A percentile compares a stretch with the other conserved stretches of the same genome.
These are phyloP conservation scores for Prunus davidiana DNA, from an alignment of 306 rosid species.

Conservation along the genomic window DNA sequence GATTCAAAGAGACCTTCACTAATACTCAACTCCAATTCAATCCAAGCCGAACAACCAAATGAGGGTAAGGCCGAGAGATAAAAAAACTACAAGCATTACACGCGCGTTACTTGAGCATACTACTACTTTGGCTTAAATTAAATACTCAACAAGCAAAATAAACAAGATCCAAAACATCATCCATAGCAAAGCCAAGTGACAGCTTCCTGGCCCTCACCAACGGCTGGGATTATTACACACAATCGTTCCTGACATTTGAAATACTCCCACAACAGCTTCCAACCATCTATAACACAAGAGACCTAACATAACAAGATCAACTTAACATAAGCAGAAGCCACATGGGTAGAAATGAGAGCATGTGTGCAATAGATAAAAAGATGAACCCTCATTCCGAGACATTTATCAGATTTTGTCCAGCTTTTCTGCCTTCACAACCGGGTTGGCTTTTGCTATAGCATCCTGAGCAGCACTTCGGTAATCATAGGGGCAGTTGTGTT, in stretches of 20 bases:
- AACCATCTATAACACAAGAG: constrained; percentile 7
- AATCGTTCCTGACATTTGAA: constrained; percentile 2
- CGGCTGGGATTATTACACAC: constrained; percentile 5
- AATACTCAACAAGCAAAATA: background rate
- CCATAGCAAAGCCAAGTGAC: constrained; percentile 1
- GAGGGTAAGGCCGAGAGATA: background rate
- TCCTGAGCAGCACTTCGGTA: constrained; percentile 29
- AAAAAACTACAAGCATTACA: background rate
- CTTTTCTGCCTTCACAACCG: constrained; percentile 41
- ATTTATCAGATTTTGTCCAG: constrained; percentile 34
- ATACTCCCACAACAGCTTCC: constrained; percentile 17
- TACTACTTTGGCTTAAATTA: background rate
- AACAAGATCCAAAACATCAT: background rate
- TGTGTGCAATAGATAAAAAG: background rate
- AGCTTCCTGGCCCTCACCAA: background rate
- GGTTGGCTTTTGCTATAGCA: constrained; percentile 47
- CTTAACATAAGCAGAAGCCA: constrained; percentile 13
- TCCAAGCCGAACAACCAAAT: too few species aligned
- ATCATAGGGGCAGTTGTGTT: constrained; percentile 37
- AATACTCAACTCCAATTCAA: too few species aligned
- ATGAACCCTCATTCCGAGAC: background rate
- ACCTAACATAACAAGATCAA: constrained; percentile 9
- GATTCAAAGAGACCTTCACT: too few species aligned
- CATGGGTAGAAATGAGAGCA: constrained; percentile 15
- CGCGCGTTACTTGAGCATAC: background rate